Percentiles rank a stretch among this genome's conserved stretches.
Evolutionary conservation across 768 basidiomycete species (phyloP).

Genomic region (Paxillus involutus): DNA sequence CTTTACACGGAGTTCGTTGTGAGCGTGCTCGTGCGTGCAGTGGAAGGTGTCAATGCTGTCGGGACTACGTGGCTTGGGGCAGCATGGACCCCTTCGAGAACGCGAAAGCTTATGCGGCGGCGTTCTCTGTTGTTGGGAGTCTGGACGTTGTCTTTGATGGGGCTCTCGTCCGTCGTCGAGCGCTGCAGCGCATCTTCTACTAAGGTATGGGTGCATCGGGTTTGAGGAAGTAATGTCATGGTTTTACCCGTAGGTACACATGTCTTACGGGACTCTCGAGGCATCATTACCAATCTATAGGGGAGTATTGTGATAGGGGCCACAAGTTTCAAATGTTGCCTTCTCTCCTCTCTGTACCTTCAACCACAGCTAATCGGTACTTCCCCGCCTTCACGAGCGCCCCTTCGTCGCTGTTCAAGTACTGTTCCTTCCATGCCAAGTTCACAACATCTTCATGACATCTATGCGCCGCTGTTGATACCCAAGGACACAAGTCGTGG

Average conservation of each 20-base stretch:
- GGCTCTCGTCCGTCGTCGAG: slow-evolving; percentile 48
- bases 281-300: too few species aligned
- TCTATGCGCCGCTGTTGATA: slow-evolving; percentile 14
- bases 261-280: too few species aligned
- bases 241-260: too few species aligned
- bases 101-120: slow-evolving; percentile 33
- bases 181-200: slow-evolving; percentile 54
- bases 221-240: too few species aligned
- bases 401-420: too few species aligned
- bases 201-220: slow-evolving; percentile 46
- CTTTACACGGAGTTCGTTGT: slow-evolving; percentile 63
- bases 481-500: slow-evolving; percentile 18
- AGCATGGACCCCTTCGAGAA: slow-evolving; percentile 12
- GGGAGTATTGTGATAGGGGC: too few species aligned
- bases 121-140: slow-evolving; percentile 58
- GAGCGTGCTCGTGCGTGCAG: slow-evolving; percentile 56
- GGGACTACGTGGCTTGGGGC: slow-evolving; percentile 43
- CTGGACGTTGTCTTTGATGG: slow-evolving; percentile 49
- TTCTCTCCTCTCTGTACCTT: too few species aligned
- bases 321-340: too few species aligned
- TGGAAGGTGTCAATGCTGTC: slow-evolving; percentile 58
- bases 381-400: too few species aligned
- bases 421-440: not conserved
- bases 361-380: too few species aligned
- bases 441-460: not conserved